phyloP scores from a whole-genome alignment of 2,329 filamentous ascomycete genomes.

The Ambrosiella xylebori region DNA sequence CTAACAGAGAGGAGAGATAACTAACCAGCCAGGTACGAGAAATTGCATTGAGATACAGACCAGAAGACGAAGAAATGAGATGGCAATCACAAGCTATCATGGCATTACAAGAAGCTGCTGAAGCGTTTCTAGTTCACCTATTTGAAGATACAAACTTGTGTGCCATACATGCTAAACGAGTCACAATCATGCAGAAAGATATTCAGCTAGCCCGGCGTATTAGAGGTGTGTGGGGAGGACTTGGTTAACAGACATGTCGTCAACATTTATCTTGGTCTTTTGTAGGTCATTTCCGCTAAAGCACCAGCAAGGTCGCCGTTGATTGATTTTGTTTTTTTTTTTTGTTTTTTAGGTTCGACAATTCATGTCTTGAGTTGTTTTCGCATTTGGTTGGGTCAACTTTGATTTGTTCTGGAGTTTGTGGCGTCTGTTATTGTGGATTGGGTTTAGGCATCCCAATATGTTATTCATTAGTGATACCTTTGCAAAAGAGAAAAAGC shows the following conservation, averaged over 20 bases:
- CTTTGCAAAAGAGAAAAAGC: too few relatives aligned
- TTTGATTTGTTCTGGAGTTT: too few relatives aligned
- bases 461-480: too few relatives aligned
- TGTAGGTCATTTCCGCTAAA: neutral
- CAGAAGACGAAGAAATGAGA: slow-evolving; percentile 52
- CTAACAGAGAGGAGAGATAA: neutral
- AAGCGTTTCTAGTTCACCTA: slow-evolving; percentile 89
- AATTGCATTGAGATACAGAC: slow-evolving; percentile 49
- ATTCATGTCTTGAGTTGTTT: too few relatives aligned
- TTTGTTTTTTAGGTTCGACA: neutral
- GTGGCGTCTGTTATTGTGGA: too few relatives aligned
- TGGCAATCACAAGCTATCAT: slow-evolving; percentile 95
- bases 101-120: slow-evolving; percentile 86
- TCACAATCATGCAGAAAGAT: slow-evolving; percentile 96
- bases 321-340: neutral
- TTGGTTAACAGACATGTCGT: slow-evolving; percentile 28
- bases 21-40: slow-evolving; percentile 39
- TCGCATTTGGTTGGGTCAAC: too few relatives aligned
- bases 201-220: slow-evolving; percentile 80
- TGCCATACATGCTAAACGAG: slow-evolving; percentile 88
- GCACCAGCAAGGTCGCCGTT: neutral
- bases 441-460: too few relatives aligned
- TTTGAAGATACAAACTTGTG: slow-evolving; percentile 94
- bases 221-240: slow-evolving; percentile 58
- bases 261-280: neutral